Evolutionary conservation across 805 yeast genomes (phyloP), one percentile per base, ranked within the genome.

Genomic region (Yarrowia sp.): DNA sequence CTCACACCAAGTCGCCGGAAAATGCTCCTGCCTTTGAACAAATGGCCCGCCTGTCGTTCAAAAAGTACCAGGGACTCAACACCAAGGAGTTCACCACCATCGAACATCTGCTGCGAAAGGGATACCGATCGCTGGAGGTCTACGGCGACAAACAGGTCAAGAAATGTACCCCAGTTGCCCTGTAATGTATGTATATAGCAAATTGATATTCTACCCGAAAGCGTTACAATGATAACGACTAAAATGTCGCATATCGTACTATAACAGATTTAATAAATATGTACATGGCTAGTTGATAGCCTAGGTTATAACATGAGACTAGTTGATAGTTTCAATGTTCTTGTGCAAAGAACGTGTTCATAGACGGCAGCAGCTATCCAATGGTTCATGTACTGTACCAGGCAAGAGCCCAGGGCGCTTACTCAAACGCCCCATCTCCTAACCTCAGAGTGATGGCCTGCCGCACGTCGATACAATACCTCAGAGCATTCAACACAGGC

Each of bases 381-480:
- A 40, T 12, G 43, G 30, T 26, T 22, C 36, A 33, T 33, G 24
- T 19, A 38, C 41, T 33, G 36, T 26, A 26, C 36, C 7, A 16
- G 40, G 21, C 8, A 11, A 14, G 28, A 8, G 8, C 30, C 30
- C 4, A 26, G n/a, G 19, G 48, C 30, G n/a, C 28, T 14, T 32
- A 48, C 41, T 69, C 70, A 71, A 87, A 85, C 2, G 83, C 81
- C 66, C 79, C 79, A 67, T 87, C 92, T 1, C 97, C 97, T 66
- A 80, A 79, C 71, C 89, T 86, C 68, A 93, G 79, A 8, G 96
- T 85, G 64, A 93, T 77, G 2, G 93, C 78, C 36, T 83, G 83
- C 68, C 98, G 79, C 22, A 93, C 97, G 75, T 93, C 99, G 9
- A 91, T 85, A 28, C 93, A 85, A 67, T 85, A 83, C 66, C 96